Conservation (phyloP, 1,284 basidiomycete species). For the Cutaneotrichosporon curvatum region DNA sequence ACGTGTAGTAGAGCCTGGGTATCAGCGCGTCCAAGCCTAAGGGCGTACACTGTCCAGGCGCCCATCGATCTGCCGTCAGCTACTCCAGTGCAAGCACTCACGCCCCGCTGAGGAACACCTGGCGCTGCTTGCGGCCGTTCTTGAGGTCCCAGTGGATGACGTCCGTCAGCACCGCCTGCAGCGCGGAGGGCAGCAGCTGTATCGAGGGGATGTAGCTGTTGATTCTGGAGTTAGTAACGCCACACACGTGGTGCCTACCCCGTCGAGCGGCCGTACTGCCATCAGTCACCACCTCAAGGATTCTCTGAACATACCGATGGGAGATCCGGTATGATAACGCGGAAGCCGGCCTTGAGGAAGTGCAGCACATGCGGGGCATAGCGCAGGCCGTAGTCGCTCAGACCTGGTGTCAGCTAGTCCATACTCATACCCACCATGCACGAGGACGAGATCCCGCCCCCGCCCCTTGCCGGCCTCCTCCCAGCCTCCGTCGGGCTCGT, state of each 20-base stretch:
- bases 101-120: slow-evolving; percentile 48
- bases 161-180: slow-evolving; percentile 49
- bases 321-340: slow-evolving; percentile 50
- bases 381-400: slow-evolving; percentile 46
- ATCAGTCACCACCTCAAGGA: slow-evolving; percentile 5
- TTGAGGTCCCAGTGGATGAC: slow-evolving; percentile 37
- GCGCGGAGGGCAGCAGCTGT: slow-evolving; percentile 45
- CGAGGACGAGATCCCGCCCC: slow-evolving; percentile 40
- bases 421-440: slow-evolving; percentile 35
- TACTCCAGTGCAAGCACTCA: slow-evolving; percentile 19
- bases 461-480: slow-evolving; percentile 35
- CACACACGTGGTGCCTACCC: slow-evolving; percentile 28
- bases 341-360: slow-evolving; percentile 49
- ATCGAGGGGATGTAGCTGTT: slow-evolving; percentile 48
- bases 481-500: slow-evolving; percentile 35
- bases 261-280: slow-evolving; percentile 45
- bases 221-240: slow-evolving; percentile 31
- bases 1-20: slow-evolving; percentile 36
- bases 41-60: slow-evolving; percentile 26
- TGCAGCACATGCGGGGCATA: slow-evolving; percentile 47
- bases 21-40: neutral
- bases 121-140: slow-evolving; percentile 32
- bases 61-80: slow-evolving; percentile 26
- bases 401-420: slow-evolving; percentile 24
- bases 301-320: slow-evolving; percentile 43